A percentile compares a stretch with the other conserved stretches of the same genome.
Conservation (phyloP, 495 filamentous ascomycete species). For the Neurospora sp. region DNA sequence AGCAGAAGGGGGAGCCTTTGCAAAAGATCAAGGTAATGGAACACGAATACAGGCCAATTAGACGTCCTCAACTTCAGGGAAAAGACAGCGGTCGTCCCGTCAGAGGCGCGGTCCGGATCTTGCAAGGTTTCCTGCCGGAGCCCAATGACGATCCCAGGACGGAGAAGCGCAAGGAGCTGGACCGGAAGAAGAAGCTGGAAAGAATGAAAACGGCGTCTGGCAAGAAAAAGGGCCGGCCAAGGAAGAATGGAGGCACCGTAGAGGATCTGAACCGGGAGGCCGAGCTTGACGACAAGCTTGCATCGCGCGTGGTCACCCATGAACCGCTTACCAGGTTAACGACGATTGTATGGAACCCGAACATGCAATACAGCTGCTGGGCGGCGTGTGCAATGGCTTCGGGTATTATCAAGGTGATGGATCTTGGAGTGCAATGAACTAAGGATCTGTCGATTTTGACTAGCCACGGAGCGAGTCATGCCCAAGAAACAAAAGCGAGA, state of each 20-base stretch:
- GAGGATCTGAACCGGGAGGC: slow-evolving; percentile 16
- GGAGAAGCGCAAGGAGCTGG: slow-evolving; percentile 55
- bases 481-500: neutral
- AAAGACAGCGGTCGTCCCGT: neutral
- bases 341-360: slow-evolving; percentile 38
- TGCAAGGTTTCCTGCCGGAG: slow-evolving; percentile 37
- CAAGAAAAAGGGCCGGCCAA: slow-evolving; percentile 37
- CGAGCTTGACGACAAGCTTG: slow-evolving; percentile 20
- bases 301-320: slow-evolving; percentile 29
- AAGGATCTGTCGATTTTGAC: neutral
- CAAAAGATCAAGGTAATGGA: slow-evolving; percentile 36
- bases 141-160: slow-evolving; percentile 56
- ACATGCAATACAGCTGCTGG: slow-evolving; percentile 39
- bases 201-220: slow-evolving; percentile 49
- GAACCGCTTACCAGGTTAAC: slow-evolving; percentile 37
- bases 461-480: neutral
- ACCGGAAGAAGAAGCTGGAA: slow-evolving; percentile 41
- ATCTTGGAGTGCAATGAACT: slow-evolving; percentile 29
- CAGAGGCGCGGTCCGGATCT: slow-evolving; percentile 28
- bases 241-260: slow-evolving; percentile 13
- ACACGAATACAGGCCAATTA: slow-evolving; percentile 31
- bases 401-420: slow-evolving; percentile 36
- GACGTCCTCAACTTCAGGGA: neutral
- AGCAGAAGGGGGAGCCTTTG: slow-evolving; percentile 31
- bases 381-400: slow-evolving; percentile 43